Percentiles rank a stretch among this genome's conserved stretches.
Conservation (phyloP, 371 early-diverging fungal genomes). For the Mucor irregularis region DNA sequence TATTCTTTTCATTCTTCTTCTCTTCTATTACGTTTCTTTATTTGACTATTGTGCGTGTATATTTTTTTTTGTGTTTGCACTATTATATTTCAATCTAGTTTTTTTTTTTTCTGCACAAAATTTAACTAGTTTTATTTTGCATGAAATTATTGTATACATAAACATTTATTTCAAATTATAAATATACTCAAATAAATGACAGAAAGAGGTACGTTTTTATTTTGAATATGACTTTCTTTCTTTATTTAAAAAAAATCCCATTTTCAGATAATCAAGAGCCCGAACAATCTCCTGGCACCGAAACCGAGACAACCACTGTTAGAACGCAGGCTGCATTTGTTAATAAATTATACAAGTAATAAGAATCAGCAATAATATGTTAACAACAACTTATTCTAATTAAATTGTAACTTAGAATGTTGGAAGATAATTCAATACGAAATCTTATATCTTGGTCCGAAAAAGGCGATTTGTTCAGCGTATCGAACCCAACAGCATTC, state of each 20-base stretch:
- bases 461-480: conserved; percentile 65
- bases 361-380: neutral
- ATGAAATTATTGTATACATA: no score
- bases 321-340: conserved; percentile 67
- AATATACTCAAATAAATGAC: conserved; percentile 1
- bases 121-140: neutral
- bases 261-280: neutral
- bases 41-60: conserved; percentile 9
- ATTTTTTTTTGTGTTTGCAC: neutral
- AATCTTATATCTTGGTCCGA: conserved; percentile 65
- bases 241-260: neutral
- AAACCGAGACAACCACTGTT: neutral
- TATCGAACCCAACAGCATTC: conserved; percentile 58
- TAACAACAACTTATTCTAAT: neutral
- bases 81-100: neutral
- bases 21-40: conserved; percentile 14
- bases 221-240: neutral
- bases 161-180: no score
- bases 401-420: conserved; percentile 38
- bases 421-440: conserved; percentile 58
- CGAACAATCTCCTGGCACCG: neutral
- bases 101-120: neutral
- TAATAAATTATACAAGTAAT: conserved; percentile 65
- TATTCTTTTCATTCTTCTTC: conserved; percentile 9
- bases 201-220: conserved; percentile 2